These are phyloP conservation scores for Harringtonia aguacate DNA, from an alignment of 2,329 filamentous ascomycete species.

Conservation along the genomic window DNA sequence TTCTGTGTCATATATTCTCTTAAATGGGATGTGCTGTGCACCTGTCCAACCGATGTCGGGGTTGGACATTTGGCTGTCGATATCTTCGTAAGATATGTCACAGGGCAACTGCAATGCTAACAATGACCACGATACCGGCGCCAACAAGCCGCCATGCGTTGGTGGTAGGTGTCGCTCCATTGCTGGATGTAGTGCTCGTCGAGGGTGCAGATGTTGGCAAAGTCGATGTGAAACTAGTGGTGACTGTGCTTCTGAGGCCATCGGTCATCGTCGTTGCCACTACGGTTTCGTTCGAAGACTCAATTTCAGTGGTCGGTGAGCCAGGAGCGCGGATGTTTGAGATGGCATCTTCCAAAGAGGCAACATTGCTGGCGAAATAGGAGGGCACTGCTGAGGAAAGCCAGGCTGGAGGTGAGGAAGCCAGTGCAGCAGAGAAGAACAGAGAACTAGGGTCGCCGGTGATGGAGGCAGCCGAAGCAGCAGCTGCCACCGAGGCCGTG, in stretches of 20 bases:
- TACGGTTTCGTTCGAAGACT: constrained; percentile 10
- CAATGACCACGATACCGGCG: not conserved
- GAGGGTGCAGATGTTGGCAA: constrained; percentile 5
- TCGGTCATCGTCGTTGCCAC: constrained; percentile 15
- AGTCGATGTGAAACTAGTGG: constrained; percentile 14
- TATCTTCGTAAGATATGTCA: too few relatives aligned
- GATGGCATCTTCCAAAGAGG: constrained; percentile 12
- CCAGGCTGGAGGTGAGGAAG: constrained; percentile 14
- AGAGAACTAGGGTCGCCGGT: constrained; percentile 18
- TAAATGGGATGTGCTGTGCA: too few relatives aligned
- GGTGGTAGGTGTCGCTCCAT: constrained; percentile 5
- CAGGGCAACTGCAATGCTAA: not conserved
- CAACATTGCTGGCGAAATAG: constrained; percentile 4
- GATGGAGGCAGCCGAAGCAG: constrained; percentile 13
- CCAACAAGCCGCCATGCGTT: not conserved
- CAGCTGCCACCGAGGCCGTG: constrained; percentile 14
- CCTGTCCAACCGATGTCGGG: too few relatives aligned
- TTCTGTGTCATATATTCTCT: too few relatives aligned
- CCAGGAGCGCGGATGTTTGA: constrained; percentile 12
- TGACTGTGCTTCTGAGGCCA: constrained; percentile 14
- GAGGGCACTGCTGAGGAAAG: constrained; percentile 9
- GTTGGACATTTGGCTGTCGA: too few relatives aligned
- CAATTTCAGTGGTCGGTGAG: not conserved
- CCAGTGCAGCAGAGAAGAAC: constrained; percentile 15
- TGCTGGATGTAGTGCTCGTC: constrained; percentile 2